Base-by-base conservation (phyloP, 129 eudicot genomes). In the Lonicera japonica region DNA sequence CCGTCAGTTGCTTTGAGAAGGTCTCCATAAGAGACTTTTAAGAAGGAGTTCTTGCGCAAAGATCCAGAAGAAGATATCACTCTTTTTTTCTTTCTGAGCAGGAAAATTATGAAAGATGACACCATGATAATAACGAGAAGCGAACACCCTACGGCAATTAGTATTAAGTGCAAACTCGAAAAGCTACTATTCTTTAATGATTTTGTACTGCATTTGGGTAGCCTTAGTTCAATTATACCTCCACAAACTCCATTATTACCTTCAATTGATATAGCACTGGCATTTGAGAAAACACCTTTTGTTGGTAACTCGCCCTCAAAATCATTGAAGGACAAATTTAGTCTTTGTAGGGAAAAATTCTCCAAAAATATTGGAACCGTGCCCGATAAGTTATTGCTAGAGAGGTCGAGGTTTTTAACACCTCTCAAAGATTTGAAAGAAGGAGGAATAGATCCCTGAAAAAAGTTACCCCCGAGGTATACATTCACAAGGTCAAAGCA, bases 171-270 rank as follows among this genome's bases (percentile, higher is more conserved):
- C 21, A 19, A 22, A 17, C 11, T 18, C 7, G 51, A 25, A 0
- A 15, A 19, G 6, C 6, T 17, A 5, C 52, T 36, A 1, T 16
- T 58, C 5, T 21, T 60, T 7, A 18, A 2, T 8, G 54, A 16
- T n/a, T 16, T 66, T 25, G 11, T 19, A 5, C 8, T 19, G 63
- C 77, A 71, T 43, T 38, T 54, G 13, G 58, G 76, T 18, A 63
- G 56, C n/a, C 17, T 20, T 21, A 73, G 34, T 6, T 59, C 67
- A 3, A 3, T 9, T 1, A 73, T 21, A 2, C 77, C 77, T 16
- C 72, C 77, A 38, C 72, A 73, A 14, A 73, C 46, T n/a, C 50
- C 23, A 1, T 46, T 47, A 15, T 72, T 72, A 23, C 77, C 70
- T 0, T 17, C 19, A 2, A 72, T 2, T 1, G 46, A 48, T 4